A percentile compares a stretch with the other conserved stretches of the same genome.
Evolutionary conservation across 495 filamentous ascomycete species (phyloP).

Genomic region (Xylaria intraflava): DNA sequence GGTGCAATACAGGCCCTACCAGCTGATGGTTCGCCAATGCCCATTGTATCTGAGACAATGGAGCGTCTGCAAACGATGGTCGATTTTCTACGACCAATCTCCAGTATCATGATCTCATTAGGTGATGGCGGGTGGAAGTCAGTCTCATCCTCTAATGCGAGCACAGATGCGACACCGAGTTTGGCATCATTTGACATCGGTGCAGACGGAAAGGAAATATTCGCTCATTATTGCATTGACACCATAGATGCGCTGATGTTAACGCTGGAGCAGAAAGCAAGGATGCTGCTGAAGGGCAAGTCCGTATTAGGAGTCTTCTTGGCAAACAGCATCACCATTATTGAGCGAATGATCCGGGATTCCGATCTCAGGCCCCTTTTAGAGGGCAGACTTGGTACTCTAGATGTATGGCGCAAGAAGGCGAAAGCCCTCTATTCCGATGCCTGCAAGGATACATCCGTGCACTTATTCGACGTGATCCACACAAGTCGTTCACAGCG

Average conservation of each 20-base stretch:
- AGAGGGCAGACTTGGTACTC: conserved; percentile 50
- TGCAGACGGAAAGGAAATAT: conserved; percentile 82
- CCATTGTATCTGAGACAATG: conserved; percentile 79
- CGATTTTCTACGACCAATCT: conserved; percentile 77
- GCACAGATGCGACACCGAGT: conserved; percentile 59
- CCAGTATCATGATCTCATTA: conserved; percentile 82
- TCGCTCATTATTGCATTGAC: conserved; percentile 79
- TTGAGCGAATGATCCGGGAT: conserved; percentile 76
- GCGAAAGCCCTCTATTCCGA: conserved; percentile 76
- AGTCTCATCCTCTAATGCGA: conserved; percentile 37
- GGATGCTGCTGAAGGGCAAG: conserved; percentile 69
- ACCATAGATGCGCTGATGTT: conserved; percentile 75
- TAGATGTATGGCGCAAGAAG: conserved; percentile 85
- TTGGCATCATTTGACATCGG: conserved; percentile 77
- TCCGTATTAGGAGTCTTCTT: conserved; percentile 80
- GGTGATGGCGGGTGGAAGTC: conserved; percentile 88
- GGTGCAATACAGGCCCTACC: conserved; percentile 59
- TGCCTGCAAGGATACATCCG: conserved; percentile 79
- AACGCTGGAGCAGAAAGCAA: conserved; percentile 68
- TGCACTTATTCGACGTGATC: conserved; percentile 81
- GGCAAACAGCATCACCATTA: conserved; percentile 77
- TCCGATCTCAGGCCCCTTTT: conserved; percentile 74
- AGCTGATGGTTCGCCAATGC: conserved; percentile 68
- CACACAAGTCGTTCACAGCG: conserved; percentile 70
- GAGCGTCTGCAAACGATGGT: conserved; percentile 79